These are phyloP conservation scores for Coemansia sp. DNA, from an alignment of 192 early-diverging fungal species.

Conservation along the genomic window DNA sequence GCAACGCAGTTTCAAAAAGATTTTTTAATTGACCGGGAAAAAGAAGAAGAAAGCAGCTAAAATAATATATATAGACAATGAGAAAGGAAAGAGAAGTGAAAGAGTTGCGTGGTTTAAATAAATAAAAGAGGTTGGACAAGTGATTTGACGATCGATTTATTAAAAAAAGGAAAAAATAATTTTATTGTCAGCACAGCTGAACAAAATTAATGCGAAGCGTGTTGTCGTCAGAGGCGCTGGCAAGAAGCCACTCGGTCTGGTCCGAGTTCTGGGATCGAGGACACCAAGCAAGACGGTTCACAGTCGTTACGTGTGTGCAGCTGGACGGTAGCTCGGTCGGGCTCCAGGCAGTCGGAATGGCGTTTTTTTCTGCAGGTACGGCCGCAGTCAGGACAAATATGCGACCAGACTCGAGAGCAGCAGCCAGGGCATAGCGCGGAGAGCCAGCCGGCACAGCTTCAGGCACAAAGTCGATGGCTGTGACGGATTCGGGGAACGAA, in stretches of 20 bases:
- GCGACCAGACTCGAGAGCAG: conserved; percentile 80
- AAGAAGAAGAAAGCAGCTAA: not conserved
- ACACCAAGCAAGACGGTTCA: conserved; percentile 70
- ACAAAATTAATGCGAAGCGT: conserved; percentile 67
- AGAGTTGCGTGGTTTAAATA: not conserved
- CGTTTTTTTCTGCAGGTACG: conserved; percentile 8
- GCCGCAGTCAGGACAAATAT: conserved; percentile 59
- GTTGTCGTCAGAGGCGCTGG: conserved; percentile 71
- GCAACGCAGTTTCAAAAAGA: too few relatives aligned
- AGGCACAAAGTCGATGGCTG: conserved; percentile 77
- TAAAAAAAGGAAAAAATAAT: not conserved
- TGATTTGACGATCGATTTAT: not conserved
- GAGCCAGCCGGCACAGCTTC: not conserved
- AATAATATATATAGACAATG: not conserved
- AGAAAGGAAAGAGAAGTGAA: not conserved
- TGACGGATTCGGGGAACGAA: conserved; percentile 78
- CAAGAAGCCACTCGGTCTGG: conserved; percentile 56
- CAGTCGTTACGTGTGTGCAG: conserved; percentile 57
- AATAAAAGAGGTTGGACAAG: too few relatives aligned
- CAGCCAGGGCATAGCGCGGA: conserved; percentile 66
- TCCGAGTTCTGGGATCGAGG: conserved; percentile 13
- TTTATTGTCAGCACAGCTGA: conserved; percentile 10
- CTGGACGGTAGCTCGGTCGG: conserved; percentile 54
- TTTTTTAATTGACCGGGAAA: not conserved
- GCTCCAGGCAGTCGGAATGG: conserved; percentile 44